Evolutionary conservation across 768 basidiomycete genomes (phyloP), one percentile per base, ranked within the genome.

Genomic region (Pluteus cervinus): DNA sequence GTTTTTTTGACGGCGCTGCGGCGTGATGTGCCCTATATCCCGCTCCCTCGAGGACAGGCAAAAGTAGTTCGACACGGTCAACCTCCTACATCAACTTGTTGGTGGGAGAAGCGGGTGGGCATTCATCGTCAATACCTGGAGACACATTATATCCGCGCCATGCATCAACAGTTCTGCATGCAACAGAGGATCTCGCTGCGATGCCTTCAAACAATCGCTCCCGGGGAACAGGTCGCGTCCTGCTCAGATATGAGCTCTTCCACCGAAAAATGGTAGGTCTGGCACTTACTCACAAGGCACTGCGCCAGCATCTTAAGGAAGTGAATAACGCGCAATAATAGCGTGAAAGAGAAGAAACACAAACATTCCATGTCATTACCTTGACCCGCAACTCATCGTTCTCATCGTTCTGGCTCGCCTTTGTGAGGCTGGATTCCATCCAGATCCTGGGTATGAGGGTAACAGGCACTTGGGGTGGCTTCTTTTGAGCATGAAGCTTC

Each of bases 291-390:
- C 50, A 90, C 75, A 40, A 91, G 68, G 47, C 70, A 75, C 56
- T 89, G 86, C 0, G 86, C 87, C 18, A 90, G 71, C 33, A 88
- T 57, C 86, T 88, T 51, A 41, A 15, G 42, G 33, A 21, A 25
- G 32, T 24, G 20, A 30, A 8, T 24, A 14, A 34, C 39, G 15
- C 14, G 39, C 33, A 37, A 37, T 22, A 30, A 11, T 23, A 24
- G 36, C 39, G 31, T 37, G 20, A 24, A 15, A 24, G 38, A 29
- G 7, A 28, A 36, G n/a, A 31, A 41, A 30, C 40, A 79, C 85
- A 45, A 41, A 90, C 85, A 65, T 91, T 91, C 86, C 87, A 91
- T 4, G 83, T 83, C 64, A 86, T 66, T 34, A 91, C 55, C 51
- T 67, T 85, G 43, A 79, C 41, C 37, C 43, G 64, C 36, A 47